Evolutionary conservation across 2,329 filamentous ascomycete species (phyloP).

Genomic region (Monilinia laxa): DNA sequence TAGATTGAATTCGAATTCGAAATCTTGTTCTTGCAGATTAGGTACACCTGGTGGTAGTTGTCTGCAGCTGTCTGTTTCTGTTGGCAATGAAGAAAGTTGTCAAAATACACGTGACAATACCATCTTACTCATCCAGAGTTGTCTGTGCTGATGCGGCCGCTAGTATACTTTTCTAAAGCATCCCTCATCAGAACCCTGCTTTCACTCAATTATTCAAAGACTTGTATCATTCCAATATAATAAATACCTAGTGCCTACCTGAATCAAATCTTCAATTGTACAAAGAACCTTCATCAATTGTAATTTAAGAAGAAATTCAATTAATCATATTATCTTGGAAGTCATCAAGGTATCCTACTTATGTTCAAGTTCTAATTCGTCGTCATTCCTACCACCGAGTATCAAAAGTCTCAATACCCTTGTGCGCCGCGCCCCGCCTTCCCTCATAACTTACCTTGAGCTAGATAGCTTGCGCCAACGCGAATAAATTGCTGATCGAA

Average conservation of each 20-base stretch:
- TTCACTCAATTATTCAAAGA: background rate
- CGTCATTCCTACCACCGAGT: background rate
- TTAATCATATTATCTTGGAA: background rate
- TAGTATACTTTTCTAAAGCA: background rate
- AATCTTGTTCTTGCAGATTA: too few species aligned
- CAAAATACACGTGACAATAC: background rate
- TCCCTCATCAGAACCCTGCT: background rate
- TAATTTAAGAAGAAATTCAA: background rate
- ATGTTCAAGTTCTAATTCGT: background rate
- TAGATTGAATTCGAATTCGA: background rate
- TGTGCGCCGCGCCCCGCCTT: slow-evolving; percentile 18
- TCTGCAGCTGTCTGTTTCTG: too few species aligned
- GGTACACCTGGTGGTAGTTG: too few species aligned
- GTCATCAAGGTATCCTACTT: background rate
- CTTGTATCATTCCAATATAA: background rate
- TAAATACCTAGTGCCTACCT: background rate
- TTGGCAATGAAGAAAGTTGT: too few species aligned
- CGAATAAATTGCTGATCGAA: background rate
- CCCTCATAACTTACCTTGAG: background rate
- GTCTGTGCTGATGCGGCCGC: slow-evolving; percentile 3
- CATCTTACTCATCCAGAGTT: background rate
- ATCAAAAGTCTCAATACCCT: slow-evolving; percentile 6
- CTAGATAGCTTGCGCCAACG: slow-evolving; percentile 7
- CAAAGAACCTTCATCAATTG: background rate
- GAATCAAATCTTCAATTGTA: slow-evolving; percentile 4